A percentile compares a stretch with the other conserved stretches of the same genome.
Evolutionary conservation across 177 flowering plant species (phyloP).

Genomic region (Vitis hybrid): DNA sequence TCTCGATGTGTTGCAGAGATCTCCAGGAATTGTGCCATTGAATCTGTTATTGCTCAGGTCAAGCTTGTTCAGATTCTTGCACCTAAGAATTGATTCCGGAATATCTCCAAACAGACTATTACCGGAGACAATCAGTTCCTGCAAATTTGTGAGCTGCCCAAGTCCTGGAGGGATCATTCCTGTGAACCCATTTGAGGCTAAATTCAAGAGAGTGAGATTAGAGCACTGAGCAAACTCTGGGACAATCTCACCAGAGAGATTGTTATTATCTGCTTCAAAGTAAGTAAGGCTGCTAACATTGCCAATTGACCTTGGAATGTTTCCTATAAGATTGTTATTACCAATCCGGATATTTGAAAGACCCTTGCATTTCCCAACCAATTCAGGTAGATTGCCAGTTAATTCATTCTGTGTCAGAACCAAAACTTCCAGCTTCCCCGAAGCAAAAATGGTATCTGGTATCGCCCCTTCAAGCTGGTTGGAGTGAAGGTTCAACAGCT

Average conservation of each 20-base stretch:
- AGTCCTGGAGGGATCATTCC: slow-evolving; percentile 74
- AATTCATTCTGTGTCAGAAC: slow-evolving; percentile 74
- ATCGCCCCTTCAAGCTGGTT: slow-evolving; percentile 78
- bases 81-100: slow-evolving; percentile 60
- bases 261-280: slow-evolving; percentile 81
- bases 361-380: slow-evolving; percentile 63
- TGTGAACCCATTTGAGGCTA: slow-evolving; percentile 84
- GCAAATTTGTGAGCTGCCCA: slow-evolving; percentile 75
- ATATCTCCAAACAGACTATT: slow-evolving; percentile 85
- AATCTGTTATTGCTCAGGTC: slow-evolving; percentile 86
- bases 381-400: slow-evolving; percentile 63
- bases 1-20: slow-evolving; percentile 67
- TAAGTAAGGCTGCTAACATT: slow-evolving; percentile 78
- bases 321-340: slow-evolving; percentile 70
- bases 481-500: slow-evolving; percentile 80
- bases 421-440: slow-evolving; percentile 67
- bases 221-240: slow-evolving; percentile 66
- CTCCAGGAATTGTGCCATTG: slow-evolving; percentile 77
- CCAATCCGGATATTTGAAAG: slow-evolving; percentile 84
- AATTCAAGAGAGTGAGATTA: slow-evolving; percentile 84
- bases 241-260: slow-evolving; percentile 83
- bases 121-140: slow-evolving; percentile 84
- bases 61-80: slow-evolving; percentile 88
- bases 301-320: slow-evolving; percentile 74
- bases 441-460: slow-evolving; percentile 71